These are phyloP conservation scores for Naganishia onofrii DNA, from an alignment of 768 basidiomycete genomes.

Conservation along the genomic window DNA sequence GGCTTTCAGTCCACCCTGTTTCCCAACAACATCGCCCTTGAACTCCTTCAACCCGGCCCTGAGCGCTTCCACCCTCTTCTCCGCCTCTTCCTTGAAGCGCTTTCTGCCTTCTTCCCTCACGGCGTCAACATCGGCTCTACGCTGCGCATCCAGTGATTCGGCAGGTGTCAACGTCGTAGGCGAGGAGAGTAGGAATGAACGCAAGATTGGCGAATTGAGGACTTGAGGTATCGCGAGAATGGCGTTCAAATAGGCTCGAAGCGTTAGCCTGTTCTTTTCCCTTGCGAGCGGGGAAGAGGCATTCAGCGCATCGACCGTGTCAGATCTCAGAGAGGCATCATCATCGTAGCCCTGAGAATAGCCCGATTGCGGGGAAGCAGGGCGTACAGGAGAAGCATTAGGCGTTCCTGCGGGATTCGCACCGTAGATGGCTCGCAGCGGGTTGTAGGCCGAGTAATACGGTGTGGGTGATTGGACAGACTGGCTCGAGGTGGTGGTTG, in stretches of 20 bases:
- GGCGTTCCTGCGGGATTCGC: conserved; percentile 23
- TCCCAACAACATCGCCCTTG: conserved; percentile 84
- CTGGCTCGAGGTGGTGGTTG: conserved; percentile 51
- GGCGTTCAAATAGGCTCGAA: conserved; percentile 84
- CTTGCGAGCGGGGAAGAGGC: conserved; percentile 62
- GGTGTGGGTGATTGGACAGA: conserved; percentile 29
- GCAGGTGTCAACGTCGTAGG: conserved; percentile 66
- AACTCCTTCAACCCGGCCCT: conserved; percentile 78
- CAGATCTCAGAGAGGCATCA: conserved; percentile 2
- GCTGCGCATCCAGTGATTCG: conserved; percentile 74
- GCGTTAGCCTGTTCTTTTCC: conserved; percentile 91
- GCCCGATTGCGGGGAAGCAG: conserved; percentile 12
- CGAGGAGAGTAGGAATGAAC: conserved; percentile 76
- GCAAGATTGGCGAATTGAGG: conserved; percentile 80
- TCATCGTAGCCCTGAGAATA: conserved; percentile 3
- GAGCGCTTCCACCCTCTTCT: conserved; percentile 77
- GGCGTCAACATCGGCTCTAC: conserved; percentile 83
- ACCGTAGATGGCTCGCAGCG: conserved; percentile 45
- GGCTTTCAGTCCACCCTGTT: conserved; percentile 65
- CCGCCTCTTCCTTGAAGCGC: conserved; percentile 81
- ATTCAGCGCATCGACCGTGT: conserved; percentile 29
- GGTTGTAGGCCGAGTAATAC: conserved; percentile 47
- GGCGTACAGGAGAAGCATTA: conserved; percentile 7
- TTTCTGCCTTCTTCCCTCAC: conserved; percentile 82
- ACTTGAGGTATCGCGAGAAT: conserved; percentile 69